phyloP scores from a whole-genome alignment of 2,329 filamentous ascomycete species.

The Fusarium sp. region DNA sequence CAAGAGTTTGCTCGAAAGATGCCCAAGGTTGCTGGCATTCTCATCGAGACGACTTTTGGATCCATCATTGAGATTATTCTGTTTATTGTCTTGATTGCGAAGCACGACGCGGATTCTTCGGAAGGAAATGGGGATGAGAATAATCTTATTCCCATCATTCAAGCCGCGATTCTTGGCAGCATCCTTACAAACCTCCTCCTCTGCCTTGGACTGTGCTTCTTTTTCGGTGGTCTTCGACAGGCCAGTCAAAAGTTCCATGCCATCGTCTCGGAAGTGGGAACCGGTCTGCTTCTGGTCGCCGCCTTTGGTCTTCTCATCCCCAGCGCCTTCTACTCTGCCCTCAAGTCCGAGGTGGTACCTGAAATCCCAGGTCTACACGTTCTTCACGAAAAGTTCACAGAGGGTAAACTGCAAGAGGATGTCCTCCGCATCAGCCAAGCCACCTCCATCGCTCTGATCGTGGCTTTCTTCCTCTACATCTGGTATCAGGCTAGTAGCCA shows the following conservation, averaged over 20 bases:
- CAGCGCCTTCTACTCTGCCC: conserved; percentile 50
- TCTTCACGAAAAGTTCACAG: conserved; percentile 44
- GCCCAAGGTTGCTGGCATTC: conserved; percentile 68
- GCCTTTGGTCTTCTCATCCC: conserved; percentile 50
- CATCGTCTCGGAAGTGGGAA: conserved; percentile 75
- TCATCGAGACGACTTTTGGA: conserved; percentile 64
- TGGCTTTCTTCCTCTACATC: conserved; percentile 67
- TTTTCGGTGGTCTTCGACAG: conserved; percentile 70
- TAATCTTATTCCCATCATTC: conserved; percentile 67
- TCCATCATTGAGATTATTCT: conserved; percentile 76
- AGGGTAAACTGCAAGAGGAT: conserved; percentile 54
- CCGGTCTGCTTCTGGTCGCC: conserved; percentile 72
- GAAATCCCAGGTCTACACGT: conserved; percentile 34
- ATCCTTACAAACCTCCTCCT: conserved; percentile 75
- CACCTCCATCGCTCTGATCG: conserved; percentile 69
- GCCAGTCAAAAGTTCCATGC: conserved; percentile 71
- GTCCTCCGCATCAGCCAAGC: conserved; percentile 70
- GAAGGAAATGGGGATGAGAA: conserved; percentile 45
- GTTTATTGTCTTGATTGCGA: conserved; percentile 70
- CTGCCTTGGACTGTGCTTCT: conserved; percentile 75
- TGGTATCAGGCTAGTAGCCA: conserved; percentile 73
- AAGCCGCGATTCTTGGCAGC: conserved; percentile 75
- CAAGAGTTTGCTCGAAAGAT: conserved; percentile 73
- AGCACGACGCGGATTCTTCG: conserved; percentile 34
- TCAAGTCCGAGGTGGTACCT: conserved; percentile 43